Evolutionary conservation across 441 rosid species (phyloP), one percentile per base, ranked within the genome.

Genomic region (Macaranga tanarius): DNA sequence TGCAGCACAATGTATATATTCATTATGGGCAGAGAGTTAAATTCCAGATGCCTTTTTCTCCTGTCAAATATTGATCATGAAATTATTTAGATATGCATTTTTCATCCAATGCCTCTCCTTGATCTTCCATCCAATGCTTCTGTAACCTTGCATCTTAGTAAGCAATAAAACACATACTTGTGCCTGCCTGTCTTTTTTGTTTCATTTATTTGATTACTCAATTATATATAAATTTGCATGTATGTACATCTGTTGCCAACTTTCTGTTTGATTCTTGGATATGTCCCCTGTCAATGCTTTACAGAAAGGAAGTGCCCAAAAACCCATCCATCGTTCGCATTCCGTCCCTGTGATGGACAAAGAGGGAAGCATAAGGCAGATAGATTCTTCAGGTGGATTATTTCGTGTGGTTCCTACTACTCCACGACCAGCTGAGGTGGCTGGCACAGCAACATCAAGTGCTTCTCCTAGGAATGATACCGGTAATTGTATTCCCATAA

Each of bases 321-420:
- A 70, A 69, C 87, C 95, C 61, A 89, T 95, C 40, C 95, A 87
- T 77, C 94, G 97, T 16, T 95, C 99, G 65, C 95, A 63, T 59
- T 95, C 99, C 38, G 97, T 96, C 60, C 98, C 99, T 7, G 85
- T 75, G 73, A 79, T 92, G 56, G 79, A 70, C 77, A 83, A 93
- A 86, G 92, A 88, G 47, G 93, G 84, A 74, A 85, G 84, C 81
- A 65, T 70, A 64, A 83, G 69, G 66, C 88, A 83, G 64, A 58
- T 68, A 67, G 87, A 85, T 75, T 74, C 89, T 52, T 73, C 78
- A 48, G 79, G 83, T 48, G 84, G 89, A 69, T 71, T 85, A 70
- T 84, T 90, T 77, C 92, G 97, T 54, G 91, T 95, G 60, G 73
- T 95, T 80, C 92, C 91, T 25, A 79, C 89, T 65, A 94, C 88